These are phyloP conservation scores for Hypoxylon sp. DNA, from an alignment of 2,329 filamentous ascomycete genomes.

Conservation along the genomic window DNA sequence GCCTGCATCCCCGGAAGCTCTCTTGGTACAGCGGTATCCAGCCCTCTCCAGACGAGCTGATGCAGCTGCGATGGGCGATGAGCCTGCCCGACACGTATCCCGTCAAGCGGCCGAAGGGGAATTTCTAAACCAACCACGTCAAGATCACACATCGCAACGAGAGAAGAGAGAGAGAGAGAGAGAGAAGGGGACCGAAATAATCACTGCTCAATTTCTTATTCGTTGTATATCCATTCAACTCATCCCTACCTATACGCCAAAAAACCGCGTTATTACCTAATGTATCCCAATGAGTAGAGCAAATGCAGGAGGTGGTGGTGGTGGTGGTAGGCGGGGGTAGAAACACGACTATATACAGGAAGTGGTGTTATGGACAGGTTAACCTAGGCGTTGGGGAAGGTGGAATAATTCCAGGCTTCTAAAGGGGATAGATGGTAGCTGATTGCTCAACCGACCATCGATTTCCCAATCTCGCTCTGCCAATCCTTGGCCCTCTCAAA, in stretches of 20 bases:
- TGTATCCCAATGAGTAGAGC: conserved; percentile 31
- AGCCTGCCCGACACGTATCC: conserved; percentile 45
- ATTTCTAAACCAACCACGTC: conserved; percentile 14
- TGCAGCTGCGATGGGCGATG: conserved; percentile 45
- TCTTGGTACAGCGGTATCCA: conserved; percentile 37
- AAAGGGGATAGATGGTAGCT: neutral
- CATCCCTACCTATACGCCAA: conserved; percentile 34
- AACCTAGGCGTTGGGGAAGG: conserved; percentile 1
- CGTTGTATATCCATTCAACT: conserved; percentile 26
- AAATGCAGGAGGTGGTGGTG: conserved; percentile 12
- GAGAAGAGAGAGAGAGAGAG: neutral
- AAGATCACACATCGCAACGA: conserved; percentile 1
- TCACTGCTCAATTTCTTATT: conserved; percentile 38
- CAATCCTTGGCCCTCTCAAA: conserved; percentile 79
- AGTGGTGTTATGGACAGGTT: neutral
- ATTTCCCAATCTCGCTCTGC: conserved; percentile 70
- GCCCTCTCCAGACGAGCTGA: conserved; percentile 43
- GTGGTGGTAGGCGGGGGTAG: neutral
- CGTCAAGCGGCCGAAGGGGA: conserved; percentile 46
- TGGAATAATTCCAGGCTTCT: neutral
- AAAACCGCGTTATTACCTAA: conserved; percentile 18
- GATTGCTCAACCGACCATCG: conserved; percentile 48
- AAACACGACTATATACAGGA: conserved; percentile 37
- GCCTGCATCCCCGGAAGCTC: conserved; percentile 43
- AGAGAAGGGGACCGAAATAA: conserved; percentile 12